A percentile compares a stretch with the other conserved stretches of the same genome.
Conservation (phyloP, 1,139 yeast species). For the Entelexis paramagnoliae region DNA sequence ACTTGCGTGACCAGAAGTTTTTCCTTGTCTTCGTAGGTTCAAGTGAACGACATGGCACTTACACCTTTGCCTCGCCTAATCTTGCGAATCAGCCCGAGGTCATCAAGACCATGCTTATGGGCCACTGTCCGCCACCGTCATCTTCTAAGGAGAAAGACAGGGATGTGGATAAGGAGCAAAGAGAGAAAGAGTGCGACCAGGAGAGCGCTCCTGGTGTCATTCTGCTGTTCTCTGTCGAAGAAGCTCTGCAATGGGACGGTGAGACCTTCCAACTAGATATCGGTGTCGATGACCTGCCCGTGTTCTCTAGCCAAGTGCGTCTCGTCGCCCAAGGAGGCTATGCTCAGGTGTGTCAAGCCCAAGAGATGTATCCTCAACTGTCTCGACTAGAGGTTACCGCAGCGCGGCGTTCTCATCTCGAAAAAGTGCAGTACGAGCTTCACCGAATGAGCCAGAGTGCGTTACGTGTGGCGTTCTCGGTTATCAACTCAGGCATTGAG, state of each 20-base stretch:
- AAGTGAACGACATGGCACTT: constrained; percentile 59
- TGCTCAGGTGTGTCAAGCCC: constrained; percentile 35
- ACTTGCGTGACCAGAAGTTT: constrained; percentile 58
- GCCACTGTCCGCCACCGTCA: constrained; percentile 27
- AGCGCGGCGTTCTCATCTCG: constrained; percentile 48
- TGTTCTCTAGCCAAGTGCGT: constrained; percentile 56
- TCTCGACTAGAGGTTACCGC: constrained; percentile 42
- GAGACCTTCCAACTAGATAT: constrained; percentile 51
- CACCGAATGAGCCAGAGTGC: constrained; percentile 56
- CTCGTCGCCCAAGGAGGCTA: constrained; percentile 59
- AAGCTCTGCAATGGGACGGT: constrained; percentile 90
- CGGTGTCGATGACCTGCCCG: constrained; percentile 30
- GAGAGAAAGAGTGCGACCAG: neutral
- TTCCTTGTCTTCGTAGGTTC: constrained; percentile 68
- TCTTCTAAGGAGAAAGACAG: constrained; percentile 3
- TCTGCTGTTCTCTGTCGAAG: constrained; percentile 64
- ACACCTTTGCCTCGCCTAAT: constrained; percentile 58
- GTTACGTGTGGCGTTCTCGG: constrained; percentile 57
- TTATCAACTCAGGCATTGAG: constrained; percentile 52
- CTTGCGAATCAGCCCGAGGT: constrained; percentile 37
- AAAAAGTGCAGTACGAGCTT: constrained; percentile 66
- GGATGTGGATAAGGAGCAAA: neutral
- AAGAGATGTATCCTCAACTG: constrained; percentile 35
- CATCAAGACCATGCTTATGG: constrained; percentile 33
- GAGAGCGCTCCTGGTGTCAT: constrained; percentile 31